A percentile compares a stretch with the other conserved stretches of the same genome.
phyloP scores from a whole-genome alignment of 2,329 filamentous ascomycete genomes.

The Huntiella bhutanensis region DNA sequence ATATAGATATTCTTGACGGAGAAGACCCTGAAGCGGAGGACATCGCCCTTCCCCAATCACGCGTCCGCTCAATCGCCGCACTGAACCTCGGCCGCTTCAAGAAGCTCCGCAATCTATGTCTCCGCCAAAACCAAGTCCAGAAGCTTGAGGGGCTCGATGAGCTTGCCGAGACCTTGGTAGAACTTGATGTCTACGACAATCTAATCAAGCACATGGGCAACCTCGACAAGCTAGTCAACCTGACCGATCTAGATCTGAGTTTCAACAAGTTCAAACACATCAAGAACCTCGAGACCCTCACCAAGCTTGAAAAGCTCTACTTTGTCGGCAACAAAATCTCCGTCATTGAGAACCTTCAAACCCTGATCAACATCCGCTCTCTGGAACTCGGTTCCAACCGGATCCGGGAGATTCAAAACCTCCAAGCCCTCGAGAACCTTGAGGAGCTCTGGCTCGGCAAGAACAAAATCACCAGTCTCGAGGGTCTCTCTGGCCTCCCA shows the following conservation, averaged over 20 bases:
- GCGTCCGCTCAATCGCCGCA: conserved; percentile 57
- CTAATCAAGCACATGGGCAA: conserved; percentile 72
- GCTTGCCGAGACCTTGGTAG: conserved; percentile 49
- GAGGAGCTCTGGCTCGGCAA: conserved; percentile 88
- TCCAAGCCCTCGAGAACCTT: conserved; percentile 58
- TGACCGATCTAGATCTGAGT: conserved; percentile 71
- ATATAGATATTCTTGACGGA: conserved; percentile 39
- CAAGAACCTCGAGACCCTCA: conserved; percentile 66
- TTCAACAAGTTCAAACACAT: conserved; percentile 99
- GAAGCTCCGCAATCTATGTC: conserved; percentile 57
- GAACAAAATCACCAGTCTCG: conserved; percentile 82
- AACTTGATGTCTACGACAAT: conserved; percentile 95
- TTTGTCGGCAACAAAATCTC: conserved; percentile 91
- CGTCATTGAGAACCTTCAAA: conserved; percentile 67
- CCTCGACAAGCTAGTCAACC: conserved; percentile 55
- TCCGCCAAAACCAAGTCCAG: conserved; percentile 81
- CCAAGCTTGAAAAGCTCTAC: conserved; percentile 62
- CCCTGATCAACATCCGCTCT: conserved; percentile 55
- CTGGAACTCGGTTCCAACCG: conserved; percentile 84
- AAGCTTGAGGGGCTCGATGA: conserved; percentile 54
- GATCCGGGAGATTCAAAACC: conserved; percentile 71
- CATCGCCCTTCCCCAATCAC: conserved; percentile 78
- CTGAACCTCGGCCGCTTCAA: conserved; percentile 72
- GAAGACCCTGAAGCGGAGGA: conserved; percentile 48
- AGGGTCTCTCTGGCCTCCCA: conserved; percentile 52